Conservation (phyloP, 2,329 filamentous ascomycete genomes). For the Penicillium sp. region DNA sequence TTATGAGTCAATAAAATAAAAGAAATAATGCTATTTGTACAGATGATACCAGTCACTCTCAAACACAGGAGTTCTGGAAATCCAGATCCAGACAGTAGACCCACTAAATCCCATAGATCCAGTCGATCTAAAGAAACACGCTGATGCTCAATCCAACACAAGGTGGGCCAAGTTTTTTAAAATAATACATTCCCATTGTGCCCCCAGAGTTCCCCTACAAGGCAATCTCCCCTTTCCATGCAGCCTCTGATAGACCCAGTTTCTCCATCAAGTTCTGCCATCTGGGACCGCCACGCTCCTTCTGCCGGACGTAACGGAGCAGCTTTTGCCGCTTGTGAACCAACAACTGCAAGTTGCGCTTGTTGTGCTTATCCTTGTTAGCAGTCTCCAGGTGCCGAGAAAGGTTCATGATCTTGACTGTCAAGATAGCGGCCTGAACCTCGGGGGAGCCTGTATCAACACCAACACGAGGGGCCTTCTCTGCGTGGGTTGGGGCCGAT, state of each 20-base stretch:
- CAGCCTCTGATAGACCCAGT: conserved; percentile 81
- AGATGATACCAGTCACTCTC: conserved; percentile 12
- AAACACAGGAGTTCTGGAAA: conserved; percentile 2
- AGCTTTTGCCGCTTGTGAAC: conserved; percentile 89
- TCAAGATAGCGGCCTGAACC: conserved; percentile 96
- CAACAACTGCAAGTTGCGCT: conserved; percentile 80
- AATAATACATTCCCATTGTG: conserved; percentile 14
- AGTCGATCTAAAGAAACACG: conserved; percentile 10
- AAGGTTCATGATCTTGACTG: conserved; percentile 84
- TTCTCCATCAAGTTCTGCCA: conserved; percentile 85
- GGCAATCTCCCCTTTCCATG: conserved; percentile 87
- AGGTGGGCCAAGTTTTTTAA: conserved; percentile 2
- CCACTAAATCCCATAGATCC: conserved; percentile 10
- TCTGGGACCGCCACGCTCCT: conserved; percentile 86
- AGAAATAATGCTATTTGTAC: conserved; percentile 27
- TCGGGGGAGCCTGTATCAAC: conserved; percentile 93
- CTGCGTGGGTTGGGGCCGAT: conserved; percentile 39
- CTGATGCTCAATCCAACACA: conserved; percentile 14
- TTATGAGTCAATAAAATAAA: background rate
- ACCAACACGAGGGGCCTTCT: conserved; percentile 69
- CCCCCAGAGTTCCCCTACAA: conserved; percentile 50
- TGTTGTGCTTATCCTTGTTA: conserved; percentile 91
- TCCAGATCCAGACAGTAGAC: conserved; percentile 8
- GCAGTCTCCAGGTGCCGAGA: conserved; percentile 68
- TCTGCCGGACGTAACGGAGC: conserved; percentile 79